Evolutionary conservation across 2,329 filamentous ascomycete species (phyloP), one percentile per base, ranked within the genome.

Genomic region (Dactylellina cionopaga): DNA sequence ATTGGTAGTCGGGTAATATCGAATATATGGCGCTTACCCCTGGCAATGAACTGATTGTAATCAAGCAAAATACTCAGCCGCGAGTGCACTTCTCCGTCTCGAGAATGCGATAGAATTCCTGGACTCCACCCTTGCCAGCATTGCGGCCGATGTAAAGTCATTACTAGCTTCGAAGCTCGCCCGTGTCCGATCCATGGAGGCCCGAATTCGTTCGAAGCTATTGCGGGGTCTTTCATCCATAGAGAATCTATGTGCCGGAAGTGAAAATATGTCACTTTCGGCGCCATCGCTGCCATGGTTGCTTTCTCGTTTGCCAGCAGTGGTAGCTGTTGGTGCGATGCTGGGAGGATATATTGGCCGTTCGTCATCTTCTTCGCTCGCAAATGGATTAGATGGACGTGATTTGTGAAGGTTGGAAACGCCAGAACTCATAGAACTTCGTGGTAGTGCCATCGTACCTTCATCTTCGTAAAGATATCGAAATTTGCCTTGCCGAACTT

Each of bases 251-350:
- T 87, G 86, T 52, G 85, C 83, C 19, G 92, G 96, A 80, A 92
- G 96, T 39, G 76, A 75, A 17, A 74, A 74, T 33, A 75, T 74
- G 43, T 75, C 76, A 24, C 76, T 76, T 77, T 96, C 93, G 52
- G 95, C 97, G 73, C 92, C 94, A 80, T 96, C 93, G 81, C 93
- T 97, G 72, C 92, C 92, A 77, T 94, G 96, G 79, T 96, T 92
- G 77, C 91, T 95, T 76, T 87, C 85, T 54, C 89, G 89, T 75
- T 92, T 84, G 75, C 88, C 94, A 79, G 95, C 90, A 29, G 90
- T 94, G 44, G 87, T 88, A 46, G 87, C 86, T 13, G 92, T 94
- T 10, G 87, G 85, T 51, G 92, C 90, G 77, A 94, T 88, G 58
- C 93, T 96, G 11, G 94, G 92, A 52, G 94, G 92, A 81, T 98